Evolutionary conservation across 2,329 filamentous ascomycete genomes (phyloP).

Genomic region (Scedosporium boydii): DNA sequence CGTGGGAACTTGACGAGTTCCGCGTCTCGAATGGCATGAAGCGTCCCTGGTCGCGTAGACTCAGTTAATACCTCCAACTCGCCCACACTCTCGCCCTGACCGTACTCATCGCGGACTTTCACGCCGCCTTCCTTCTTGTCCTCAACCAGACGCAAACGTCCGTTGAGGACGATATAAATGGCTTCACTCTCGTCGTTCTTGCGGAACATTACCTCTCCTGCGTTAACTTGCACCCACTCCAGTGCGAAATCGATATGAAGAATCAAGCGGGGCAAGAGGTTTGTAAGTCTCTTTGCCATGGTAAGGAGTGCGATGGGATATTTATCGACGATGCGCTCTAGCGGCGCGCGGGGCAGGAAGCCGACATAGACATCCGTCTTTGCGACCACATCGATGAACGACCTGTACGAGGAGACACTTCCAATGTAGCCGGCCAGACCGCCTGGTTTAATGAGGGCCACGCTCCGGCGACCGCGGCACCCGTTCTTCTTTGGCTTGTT

Average conservation of each 20-base stretch:
- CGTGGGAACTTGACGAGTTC: conserved; percentile 94
- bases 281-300: conserved; percentile 90
- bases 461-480: conserved; percentile 49
- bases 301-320: conserved; percentile 90
- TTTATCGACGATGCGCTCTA: conserved; percentile 86
- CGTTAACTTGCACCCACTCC: conserved; percentile 95
- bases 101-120: conserved; percentile 82
- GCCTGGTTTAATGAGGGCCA: conserved; percentile 89
- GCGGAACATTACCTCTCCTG: conserved; percentile 89
- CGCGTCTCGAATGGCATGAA: conserved; percentile 94
- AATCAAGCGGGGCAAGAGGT: conserved; percentile 77
- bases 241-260: conserved; percentile 96
- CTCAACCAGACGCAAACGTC: conserved; percentile 74
- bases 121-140: conserved; percentile 75
- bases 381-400: conserved; percentile 91
- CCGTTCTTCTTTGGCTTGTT: conserved; percentile 33
- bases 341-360: conserved; percentile 73
- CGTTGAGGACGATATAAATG: conserved; percentile 96
- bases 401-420: conserved; percentile 87
- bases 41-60: conserved; percentile 75
- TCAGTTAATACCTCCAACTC: conserved; percentile 97
- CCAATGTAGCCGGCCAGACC: conserved; percentile 91
- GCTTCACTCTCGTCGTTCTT: conserved; percentile 94
- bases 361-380: conserved; percentile 98
- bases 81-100: conserved; percentile 94